Conservation (phyloP, 768 basidiomycete genomes). For the Naematelia encephala region DNA sequence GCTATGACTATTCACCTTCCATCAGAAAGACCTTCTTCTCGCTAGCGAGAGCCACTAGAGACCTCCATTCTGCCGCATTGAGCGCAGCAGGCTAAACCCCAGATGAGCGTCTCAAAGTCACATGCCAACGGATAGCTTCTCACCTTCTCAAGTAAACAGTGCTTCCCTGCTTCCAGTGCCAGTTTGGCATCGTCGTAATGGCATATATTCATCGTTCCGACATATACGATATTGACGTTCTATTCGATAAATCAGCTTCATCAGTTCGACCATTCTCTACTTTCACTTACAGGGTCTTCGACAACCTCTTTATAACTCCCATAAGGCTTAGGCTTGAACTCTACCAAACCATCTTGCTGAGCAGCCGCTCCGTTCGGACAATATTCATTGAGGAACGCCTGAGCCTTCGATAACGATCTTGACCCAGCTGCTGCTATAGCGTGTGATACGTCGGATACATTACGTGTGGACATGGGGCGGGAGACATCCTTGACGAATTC, state of each 20-base stretch:
- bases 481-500: conserved; percentile 39
- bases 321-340: conserved; percentile 26
- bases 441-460: conserved; percentile 41
- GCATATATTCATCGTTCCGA: conserved; percentile 47
- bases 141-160: conserved; percentile 49
- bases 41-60: conserved; percentile 42
- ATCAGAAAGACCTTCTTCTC: conserved; percentile 48
- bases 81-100: conserved; percentile 37
- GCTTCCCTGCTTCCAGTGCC: conserved; percentile 47
- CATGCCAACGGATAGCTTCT: no score
- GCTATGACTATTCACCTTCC: conserved; percentile 40
- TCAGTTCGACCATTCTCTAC: background rate
- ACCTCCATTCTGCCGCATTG: conserved; percentile 43
- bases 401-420: conserved; percentile 34
- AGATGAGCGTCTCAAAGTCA: no score
- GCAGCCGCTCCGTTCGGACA: conserved; percentile 36
- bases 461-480: conserved; percentile 24
- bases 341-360: conserved; percentile 29
- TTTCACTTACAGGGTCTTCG: conserved; percentile 23
- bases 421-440: conserved; percentile 45
- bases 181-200: conserved; percentile 46
- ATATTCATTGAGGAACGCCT: conserved; percentile 35
- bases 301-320: conserved; percentile 46
- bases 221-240: conserved; percentile 49
- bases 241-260: conserved; percentile 1